Evolutionary conservation across 305 asterid species (phyloP).

Genomic region (Euphrasia arctica): DNA sequence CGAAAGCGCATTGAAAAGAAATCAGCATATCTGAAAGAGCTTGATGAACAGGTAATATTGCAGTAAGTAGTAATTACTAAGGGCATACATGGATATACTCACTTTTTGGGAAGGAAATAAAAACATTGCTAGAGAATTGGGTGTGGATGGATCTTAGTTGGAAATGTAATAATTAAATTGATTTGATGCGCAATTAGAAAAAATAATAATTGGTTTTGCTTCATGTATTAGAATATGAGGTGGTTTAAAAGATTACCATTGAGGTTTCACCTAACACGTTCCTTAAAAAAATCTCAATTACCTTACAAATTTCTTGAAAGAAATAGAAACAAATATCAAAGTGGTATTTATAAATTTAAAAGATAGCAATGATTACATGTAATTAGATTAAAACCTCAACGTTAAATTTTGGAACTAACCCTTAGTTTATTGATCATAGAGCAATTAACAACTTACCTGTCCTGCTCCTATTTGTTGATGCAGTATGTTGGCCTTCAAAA

Average conservation of each 20-base stretch:
- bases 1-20: conserved; percentile 80
- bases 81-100: too few relatives aligned
- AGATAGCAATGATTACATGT: not conserved
- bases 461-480: conserved; percentile 24
- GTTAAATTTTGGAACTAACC: not conserved
- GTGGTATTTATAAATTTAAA: not conserved
- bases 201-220: not conserved
- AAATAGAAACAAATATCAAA: not conserved
- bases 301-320: not conserved
- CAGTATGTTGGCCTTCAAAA: conserved; percentile 85
- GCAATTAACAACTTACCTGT: conserved; percentile 2
- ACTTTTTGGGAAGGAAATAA: too few relatives aligned
- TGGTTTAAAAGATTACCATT: not conserved
- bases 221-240: not conserved
- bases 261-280: not conserved
- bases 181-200: too few relatives aligned
- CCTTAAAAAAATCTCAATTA: not conserved
- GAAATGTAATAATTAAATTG: too few relatives aligned
- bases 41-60: conserved; percentile 76
- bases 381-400: not conserved
- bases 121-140: too few relatives aligned
- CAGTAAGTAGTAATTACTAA: conserved; percentile 13
- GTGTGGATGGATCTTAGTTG: too few relatives aligned
- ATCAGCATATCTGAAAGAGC: conserved; percentile 84
- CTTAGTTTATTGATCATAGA: conserved; percentile 5